These are phyloP conservation scores for Psidium friedrichsthalianum DNA, from an alignment of 345 rosid species.

Conservation along the genomic window DNA sequence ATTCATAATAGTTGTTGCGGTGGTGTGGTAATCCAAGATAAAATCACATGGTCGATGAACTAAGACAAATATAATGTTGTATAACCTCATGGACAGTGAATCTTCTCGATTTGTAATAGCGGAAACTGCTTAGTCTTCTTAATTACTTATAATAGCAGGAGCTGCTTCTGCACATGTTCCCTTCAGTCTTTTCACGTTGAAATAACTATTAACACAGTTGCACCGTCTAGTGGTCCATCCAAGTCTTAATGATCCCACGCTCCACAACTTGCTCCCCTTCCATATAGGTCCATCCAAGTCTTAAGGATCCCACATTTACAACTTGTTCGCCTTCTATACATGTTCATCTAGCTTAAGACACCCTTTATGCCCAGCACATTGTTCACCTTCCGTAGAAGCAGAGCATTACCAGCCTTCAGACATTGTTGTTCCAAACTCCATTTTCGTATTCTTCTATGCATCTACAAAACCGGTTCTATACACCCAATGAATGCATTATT, in stretches of 20 bases:
- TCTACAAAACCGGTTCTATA: neutral
- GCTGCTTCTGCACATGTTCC: neutral
- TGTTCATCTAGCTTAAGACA: neutral
- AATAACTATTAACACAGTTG: neutral
- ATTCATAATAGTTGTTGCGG: neutral
- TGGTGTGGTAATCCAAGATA: neutral
- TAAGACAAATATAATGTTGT: neutral
- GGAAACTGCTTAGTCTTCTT: neutral
- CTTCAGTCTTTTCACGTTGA: neutral
- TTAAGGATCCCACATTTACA: neutral
- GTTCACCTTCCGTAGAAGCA: neutral
- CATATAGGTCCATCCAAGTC: neutral
- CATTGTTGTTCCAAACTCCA: neutral
- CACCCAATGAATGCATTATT: neutral
- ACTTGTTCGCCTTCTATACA: neutral
- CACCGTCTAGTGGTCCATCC: neutral
- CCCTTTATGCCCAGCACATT: neutral
- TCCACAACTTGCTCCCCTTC: neutral
- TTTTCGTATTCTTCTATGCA: neutral
- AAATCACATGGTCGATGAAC: neutral
- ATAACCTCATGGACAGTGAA: neutral
- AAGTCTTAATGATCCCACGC: neutral
- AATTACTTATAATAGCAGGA: neutral
- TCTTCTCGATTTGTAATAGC: neutral
- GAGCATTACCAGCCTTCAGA: neutral